phyloP scores from a whole-genome alignment of 352 stramenopile species.

The Phytophthora vignae region DNA sequence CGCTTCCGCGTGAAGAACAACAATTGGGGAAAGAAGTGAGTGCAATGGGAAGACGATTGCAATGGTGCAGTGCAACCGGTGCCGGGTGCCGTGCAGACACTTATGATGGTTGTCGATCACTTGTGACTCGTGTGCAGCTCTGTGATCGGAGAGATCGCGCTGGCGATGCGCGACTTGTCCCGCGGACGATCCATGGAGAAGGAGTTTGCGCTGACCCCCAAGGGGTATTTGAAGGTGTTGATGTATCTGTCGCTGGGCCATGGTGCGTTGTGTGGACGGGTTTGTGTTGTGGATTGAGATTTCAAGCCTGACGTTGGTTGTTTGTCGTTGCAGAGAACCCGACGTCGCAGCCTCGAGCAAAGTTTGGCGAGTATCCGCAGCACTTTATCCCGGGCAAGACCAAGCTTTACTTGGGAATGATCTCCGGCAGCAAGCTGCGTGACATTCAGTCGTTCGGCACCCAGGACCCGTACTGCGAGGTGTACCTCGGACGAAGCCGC shows the following conservation, averaged over 20 bases:
- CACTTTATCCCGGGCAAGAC: constrained; percentile 81
- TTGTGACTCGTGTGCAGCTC: constrained; percentile 42
- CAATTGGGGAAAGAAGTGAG: constrained; percentile 82
- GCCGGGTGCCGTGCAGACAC: neutral
- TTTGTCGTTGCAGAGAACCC: constrained; percentile 62
- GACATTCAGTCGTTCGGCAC: constrained; percentile 82
- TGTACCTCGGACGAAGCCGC: constrained; percentile 65
- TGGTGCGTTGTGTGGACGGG: constrained; percentile 39
- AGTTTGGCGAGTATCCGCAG: constrained; percentile 77
- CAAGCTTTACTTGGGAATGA: constrained; percentile 73
- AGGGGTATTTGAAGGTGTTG: constrained; percentile 73
- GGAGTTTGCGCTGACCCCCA: constrained; percentile 75
- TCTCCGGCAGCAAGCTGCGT: constrained; percentile 77
- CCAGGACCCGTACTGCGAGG: constrained; percentile 78
- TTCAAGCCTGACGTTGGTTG: neutral
- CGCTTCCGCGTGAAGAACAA: constrained; percentile 81
- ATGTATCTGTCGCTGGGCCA: constrained; percentile 78
- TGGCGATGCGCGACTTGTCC: constrained; percentile 76
- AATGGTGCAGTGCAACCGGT: neutral
- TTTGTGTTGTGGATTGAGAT: neutral
- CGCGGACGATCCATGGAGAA: constrained; percentile 83
- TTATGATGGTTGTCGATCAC: neutral
- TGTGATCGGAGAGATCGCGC: constrained; percentile 71
- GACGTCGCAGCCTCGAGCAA: constrained; percentile 61
- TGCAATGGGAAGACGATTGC: neutral